Conservation (phyloP, 1,139 yeast genomes). For the Candida frijolesensis region DNA sequence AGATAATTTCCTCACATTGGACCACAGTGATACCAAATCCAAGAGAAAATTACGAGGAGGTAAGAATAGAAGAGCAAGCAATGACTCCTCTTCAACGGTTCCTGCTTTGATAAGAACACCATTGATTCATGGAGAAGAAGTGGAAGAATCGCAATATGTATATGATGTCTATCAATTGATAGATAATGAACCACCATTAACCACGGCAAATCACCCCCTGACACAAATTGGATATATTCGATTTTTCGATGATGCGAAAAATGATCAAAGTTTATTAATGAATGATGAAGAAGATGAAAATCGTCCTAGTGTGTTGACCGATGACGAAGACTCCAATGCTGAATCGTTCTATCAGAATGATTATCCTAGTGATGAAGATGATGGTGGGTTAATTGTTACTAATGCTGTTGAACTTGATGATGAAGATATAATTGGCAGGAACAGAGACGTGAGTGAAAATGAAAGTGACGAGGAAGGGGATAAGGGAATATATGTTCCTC, state of each 20-base stretch:
- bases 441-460: slow-evolving; percentile 15
- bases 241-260: slow-evolving; percentile 69
- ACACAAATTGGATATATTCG: slow-evolving; percentile 65
- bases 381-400: slow-evolving; percentile 29
- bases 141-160: slow-evolving; percentile 53
- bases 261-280: slow-evolving; percentile 41
- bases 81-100: slow-evolving; percentile 16
- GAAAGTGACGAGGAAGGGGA: slow-evolving; percentile 19
- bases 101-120: slow-evolving; percentile 3
- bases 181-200: slow-evolving; percentile 31
- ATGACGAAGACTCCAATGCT: slow-evolving; percentile 57
- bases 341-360: slow-evolving; percentile 92
- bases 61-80: slow-evolving; percentile 12
- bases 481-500: slow-evolving; percentile 40
- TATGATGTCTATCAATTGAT: slow-evolving; percentile 75
- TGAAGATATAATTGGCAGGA: slow-evolving; percentile 14
- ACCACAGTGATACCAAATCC: slow-evolving; percentile 1
- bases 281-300: slow-evolving; percentile 46
- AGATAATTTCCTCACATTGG: slow-evolving; percentile 46
- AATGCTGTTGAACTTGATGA: slow-evolving; percentile 6
- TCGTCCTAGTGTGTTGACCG: slow-evolving; percentile 33
- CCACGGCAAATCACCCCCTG: slow-evolving; percentile 56
- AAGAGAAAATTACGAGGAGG: slow-evolving; percentile 12
- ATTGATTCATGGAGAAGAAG: slow-evolving; percentile 3
- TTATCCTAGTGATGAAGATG: slow-evolving; percentile 92